These are phyloP conservation scores for Exophiala alcalophila DNA, from an alignment of 2,329 filamentous ascomycete species.

Conservation along the genomic window DNA sequence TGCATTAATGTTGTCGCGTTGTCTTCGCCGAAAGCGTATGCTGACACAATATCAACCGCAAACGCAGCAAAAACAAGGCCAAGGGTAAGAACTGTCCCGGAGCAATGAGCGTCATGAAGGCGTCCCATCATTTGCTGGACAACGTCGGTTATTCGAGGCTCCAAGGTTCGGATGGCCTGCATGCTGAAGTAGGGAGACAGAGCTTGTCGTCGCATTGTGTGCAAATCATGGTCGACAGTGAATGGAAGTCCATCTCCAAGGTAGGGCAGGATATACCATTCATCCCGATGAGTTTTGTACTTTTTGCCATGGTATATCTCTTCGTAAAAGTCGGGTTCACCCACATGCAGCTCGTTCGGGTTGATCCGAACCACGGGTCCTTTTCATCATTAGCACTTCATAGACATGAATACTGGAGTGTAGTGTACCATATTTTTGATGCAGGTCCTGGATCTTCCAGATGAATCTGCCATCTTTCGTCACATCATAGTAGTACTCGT, in stretches of 20 bases:
- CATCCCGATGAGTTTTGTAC: slow-evolving; percentile 15
- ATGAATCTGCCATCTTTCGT: slow-evolving; percentile 35
- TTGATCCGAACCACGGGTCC: slow-evolving; percentile 31
- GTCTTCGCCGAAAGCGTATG: slow-evolving; percentile 23
- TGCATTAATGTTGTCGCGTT: slow-evolving; percentile 8
- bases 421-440: slow-evolving; percentile 36
- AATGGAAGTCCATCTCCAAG: slow-evolving; percentile 13
- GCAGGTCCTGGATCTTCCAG: slow-evolving; percentile 37
- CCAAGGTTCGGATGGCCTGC: slow-evolving; percentile 22
- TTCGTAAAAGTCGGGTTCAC: slow-evolving; percentile 29
- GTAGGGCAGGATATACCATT: slow-evolving; percentile 16
- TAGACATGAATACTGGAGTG: neutral
- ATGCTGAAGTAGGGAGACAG: slow-evolving; percentile 30
- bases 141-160: slow-evolving; percentile 30
- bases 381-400: neutral
- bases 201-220: slow-evolving; percentile 25
- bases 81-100: slow-evolving; percentile 9
- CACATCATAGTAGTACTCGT: slow-evolving; percentile 38
- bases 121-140: slow-evolving; percentile 25
- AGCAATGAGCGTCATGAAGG: neutral
- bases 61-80: slow-evolving; percentile 38
- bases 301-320: slow-evolving; percentile 33
- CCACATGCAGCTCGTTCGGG: slow-evolving; percentile 31
- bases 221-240: slow-evolving; percentile 32
- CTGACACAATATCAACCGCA: slow-evolving; percentile 22